Base-by-base conservation (phyloP, 2,329 filamentous ascomycete species). In the Aspergillus sp. region DNA sequence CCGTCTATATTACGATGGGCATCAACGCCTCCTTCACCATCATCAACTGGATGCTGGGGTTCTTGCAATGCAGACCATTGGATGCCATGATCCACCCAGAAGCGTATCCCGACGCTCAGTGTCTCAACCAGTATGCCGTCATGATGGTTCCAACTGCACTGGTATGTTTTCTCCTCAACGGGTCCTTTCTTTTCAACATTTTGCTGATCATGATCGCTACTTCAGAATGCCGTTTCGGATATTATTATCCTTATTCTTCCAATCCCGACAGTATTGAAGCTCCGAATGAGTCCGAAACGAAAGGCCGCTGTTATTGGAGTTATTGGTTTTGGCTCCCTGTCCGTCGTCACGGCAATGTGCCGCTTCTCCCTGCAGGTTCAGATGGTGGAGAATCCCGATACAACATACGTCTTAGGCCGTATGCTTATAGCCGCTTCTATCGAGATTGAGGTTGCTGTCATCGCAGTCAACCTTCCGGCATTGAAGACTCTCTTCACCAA, bases 381-480 rank as follows among this genome's bases (percentile, higher is more conserved):
- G 10, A 43, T 43, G 41, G 23, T 27, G 1, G 19, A 15, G 6
- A 27, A 25, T 5, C 22, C 22, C 10, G 41, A 43, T 15, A 43
- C n/a, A n/a, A 25, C 41, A 15, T 43, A 43, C 19, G 15, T 25
- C 22, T 12, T 43, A 7, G 41, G 22, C 6, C 22, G 23, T 12
- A 43, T 43, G 41, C 7, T 43, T 15, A 27, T 43, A 7, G 41
- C 23, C 13, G 23, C 41, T 7, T n/a, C 23, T 27, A 43, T 43
- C 23, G 41, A 43, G 12, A 43, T 43, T n/a, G 22, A 43, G 12
- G 15, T 25, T 4, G 41, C 41, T 1, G 23, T 25, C 10, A 22
- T 43, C 22, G 41, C 41, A n/a, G 41, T 43, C 22, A 43, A 43
- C 7, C 41, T 43, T 9, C 41, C 41, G 20, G 41, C 41, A n/a